Conservation (phyloP, 176 grass and related monocot genomes). For the barley (Hordeum vulgare) region MorexV3_pseudomolecules_assembly NC_058523.1:62696315-62696814, state of each 20-base stretch:
- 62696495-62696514: neutral
- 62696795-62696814: slow-evolving; percentile 2
- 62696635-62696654: neutral
- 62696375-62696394: neutral
- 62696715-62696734: neutral
- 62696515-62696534: neutral
- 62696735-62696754: neutral
- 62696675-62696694: neutral
- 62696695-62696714: neutral
- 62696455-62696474: neutral
- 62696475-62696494: neutral
- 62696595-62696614: neutral
- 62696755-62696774: neutral
- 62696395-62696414: neutral
- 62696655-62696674: neutral
- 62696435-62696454: neutral
- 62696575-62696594: neutral
- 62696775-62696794: neutral
- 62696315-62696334: neutral
- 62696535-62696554: neutral
- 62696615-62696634: neutral
- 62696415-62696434: neutral
- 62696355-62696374: neutral
- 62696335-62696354: neutral
- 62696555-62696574: neutral